phyloP scores from a whole-genome alignment of 164 flowering plant species.

The Vitis amurensis region DNA sequence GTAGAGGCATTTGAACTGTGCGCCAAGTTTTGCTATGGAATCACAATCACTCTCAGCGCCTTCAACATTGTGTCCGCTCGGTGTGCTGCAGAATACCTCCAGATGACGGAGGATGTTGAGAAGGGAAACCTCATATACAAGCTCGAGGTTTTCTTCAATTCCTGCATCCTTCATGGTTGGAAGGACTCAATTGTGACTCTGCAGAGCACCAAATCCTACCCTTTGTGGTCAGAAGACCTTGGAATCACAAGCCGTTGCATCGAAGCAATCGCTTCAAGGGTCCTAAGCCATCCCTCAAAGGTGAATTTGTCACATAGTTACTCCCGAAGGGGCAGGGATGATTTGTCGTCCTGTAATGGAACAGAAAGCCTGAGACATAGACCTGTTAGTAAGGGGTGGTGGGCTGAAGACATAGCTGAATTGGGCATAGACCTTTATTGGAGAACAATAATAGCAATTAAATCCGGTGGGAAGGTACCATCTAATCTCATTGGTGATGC shows the following conservation, averaged over 20 bases:
- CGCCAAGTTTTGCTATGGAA: slow-evolving; percentile 96
- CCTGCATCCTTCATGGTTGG: slow-evolving; percentile 94
- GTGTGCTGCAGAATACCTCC: slow-evolving; percentile 90
- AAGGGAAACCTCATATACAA: slow-evolving; percentile 84
- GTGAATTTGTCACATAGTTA: slow-evolving; percentile 53
- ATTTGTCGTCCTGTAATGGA: slow-evolving; percentile 52
- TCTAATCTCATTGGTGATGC: slow-evolving; percentile 74
- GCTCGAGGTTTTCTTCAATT: slow-evolving; percentile 79
- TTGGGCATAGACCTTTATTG: slow-evolving; percentile 75
- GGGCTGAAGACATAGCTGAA: slow-evolving; percentile 90
- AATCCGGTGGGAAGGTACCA: slow-evolving; percentile 64
- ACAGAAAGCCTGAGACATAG: slow-evolving; percentile 41
- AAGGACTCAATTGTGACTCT: slow-evolving; percentile 71
- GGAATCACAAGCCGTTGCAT: slow-evolving; percentile 82
- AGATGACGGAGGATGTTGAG: slow-evolving; percentile 94
- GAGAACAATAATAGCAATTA: slow-evolving; percentile 81
- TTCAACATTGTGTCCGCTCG: slow-evolving; percentile 74
- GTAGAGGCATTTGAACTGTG: slow-evolving; percentile 89
- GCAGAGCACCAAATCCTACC: slow-evolving; percentile 68
- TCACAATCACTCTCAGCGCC: slow-evolving; percentile 87
- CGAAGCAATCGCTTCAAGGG: slow-evolving; percentile 64
- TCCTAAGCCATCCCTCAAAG: slow-evolving; percentile 52
- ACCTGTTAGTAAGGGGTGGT: slow-evolving; percentile 55
- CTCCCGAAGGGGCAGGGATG: slow-evolving; percentile 60
- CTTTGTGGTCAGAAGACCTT: slow-evolving; percentile 74